Evolutionary conservation across 2,329 filamentous ascomycete species (phyloP).

Genomic region (Raffaelea albimanens): DNA sequence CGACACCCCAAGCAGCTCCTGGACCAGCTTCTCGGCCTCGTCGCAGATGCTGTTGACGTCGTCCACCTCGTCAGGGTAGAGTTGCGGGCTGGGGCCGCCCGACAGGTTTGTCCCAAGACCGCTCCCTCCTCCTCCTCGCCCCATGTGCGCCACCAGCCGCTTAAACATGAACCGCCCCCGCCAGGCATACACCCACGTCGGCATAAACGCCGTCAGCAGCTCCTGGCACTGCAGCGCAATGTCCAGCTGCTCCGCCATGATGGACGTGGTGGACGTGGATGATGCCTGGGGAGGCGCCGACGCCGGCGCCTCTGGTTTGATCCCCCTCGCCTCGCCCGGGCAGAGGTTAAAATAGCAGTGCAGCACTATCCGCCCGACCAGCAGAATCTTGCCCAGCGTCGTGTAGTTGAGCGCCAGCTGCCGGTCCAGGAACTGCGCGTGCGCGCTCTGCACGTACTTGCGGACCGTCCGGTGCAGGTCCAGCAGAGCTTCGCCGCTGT

Average conservation of each 20-base stretch:
- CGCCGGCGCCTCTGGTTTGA: neutral
- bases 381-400: conserved; percentile 28
- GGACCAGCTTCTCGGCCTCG: conserved; percentile 7
- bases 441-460: conserved; percentile 31
- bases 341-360: conserved; percentile 15
- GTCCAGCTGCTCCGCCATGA: conserved; percentile 6
- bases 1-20: conserved; percentile 3
- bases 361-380: conserved; percentile 26
- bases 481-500: conserved; percentile 16
- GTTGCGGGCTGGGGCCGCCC: too few species aligned
- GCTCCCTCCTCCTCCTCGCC: neutral
- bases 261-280: too few species aligned
- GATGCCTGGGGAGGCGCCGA: too few species aligned
- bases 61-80: too few species aligned
- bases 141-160: conserved; percentile 1
- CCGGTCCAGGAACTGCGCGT: conserved; percentile 29
- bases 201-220: conserved; percentile 4
- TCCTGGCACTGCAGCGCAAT: conserved; percentile 6
- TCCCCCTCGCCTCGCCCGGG: too few species aligned
- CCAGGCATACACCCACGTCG: conserved; percentile 3
- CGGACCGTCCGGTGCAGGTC: conserved; percentile 29
- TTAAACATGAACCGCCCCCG: conserved; percentile 1
- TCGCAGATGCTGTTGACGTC: conserved; percentile 8
- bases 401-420: conserved; percentile 33
- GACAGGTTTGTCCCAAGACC: too few species aligned